These are phyloP conservation scores for Penicillium italicum DNA, from an alignment of 2,329 filamentous ascomycete species.

Conservation along the genomic window DNA sequence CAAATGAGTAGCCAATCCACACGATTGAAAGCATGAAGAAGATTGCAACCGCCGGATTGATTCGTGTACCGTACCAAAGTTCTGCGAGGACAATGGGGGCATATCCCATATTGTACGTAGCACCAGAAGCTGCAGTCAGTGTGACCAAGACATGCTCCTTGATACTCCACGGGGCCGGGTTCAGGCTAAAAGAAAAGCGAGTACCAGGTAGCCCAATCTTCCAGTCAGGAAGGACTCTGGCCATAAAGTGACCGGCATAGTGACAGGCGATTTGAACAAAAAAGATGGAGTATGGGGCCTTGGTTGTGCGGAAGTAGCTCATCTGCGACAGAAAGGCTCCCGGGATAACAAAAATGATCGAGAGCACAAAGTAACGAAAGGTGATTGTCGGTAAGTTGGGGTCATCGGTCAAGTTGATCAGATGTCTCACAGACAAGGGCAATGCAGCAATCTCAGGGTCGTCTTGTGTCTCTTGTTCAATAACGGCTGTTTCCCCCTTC, in stretches of 20 bases:
- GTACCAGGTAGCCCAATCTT: slow-evolving; percentile 49
- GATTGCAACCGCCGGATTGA: slow-evolving; percentile 54
- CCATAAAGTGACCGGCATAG: slow-evolving; percentile 53
- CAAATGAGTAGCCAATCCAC: slow-evolving; percentile 58
- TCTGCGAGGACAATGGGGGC: slow-evolving; percentile 55
- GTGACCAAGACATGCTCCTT: slow-evolving; percentile 59
- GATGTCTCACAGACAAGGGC: slow-evolving; percentile 53
- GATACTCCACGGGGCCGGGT: slow-evolving; percentile 55
- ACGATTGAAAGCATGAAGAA: slow-evolving; percentile 61
- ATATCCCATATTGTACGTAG: slow-evolving; percentile 52
- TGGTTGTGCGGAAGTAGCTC: slow-evolving; percentile 56
- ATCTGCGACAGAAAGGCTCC: slow-evolving; percentile 58
- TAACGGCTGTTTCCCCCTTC: slow-evolving; percentile 18
- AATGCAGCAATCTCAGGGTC: slow-evolving; percentile 53
- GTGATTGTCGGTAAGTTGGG: slow-evolving; percentile 55
- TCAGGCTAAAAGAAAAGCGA: slow-evolving; percentile 50
- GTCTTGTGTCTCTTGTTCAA: slow-evolving; percentile 39
- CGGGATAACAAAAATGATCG: slow-evolving; percentile 34
- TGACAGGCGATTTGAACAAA: slow-evolving; percentile 60
- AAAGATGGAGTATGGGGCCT: slow-evolving; percentile 58
- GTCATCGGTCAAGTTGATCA: slow-evolving; percentile 58
- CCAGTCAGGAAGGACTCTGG: slow-evolving; percentile 50
- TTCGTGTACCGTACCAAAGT: slow-evolving; percentile 53
- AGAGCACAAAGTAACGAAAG: slow-evolving; percentile 35
- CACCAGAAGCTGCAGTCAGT: slow-evolving; percentile 53